phyloP scores from a whole-genome alignment of 1,284 basidiomycete species.

The Boletus smithii region DNA sequence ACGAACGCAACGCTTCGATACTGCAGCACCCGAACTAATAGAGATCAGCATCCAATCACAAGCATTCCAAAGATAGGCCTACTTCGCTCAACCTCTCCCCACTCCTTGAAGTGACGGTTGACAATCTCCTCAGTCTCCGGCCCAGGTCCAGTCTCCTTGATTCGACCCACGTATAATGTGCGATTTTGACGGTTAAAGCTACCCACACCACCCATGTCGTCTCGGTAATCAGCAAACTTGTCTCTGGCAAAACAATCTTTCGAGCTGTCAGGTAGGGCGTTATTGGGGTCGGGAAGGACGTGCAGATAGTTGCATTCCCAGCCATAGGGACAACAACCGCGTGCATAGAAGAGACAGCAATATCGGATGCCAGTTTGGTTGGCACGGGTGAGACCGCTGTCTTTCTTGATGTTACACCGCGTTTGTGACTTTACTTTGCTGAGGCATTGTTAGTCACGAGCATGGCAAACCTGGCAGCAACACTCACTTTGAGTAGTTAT shows the following conservation, averaged over 20 bases:
- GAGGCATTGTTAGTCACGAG: slow-evolving; percentile 8
- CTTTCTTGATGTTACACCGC: slow-evolving; percentile 84
- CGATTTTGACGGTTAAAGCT: slow-evolving; percentile 92
- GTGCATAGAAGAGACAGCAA: slow-evolving; percentile 92
- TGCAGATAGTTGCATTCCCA: slow-evolving; percentile 97
- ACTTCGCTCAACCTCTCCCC: slow-evolving; percentile 95
- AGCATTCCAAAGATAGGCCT: slow-evolving; percentile 35
- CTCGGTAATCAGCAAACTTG: slow-evolving; percentile 95
- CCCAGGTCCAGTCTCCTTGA: slow-evolving; percentile 87
- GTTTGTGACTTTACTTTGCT: slow-evolving; percentile 93
- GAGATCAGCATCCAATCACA: slow-evolving; percentile 8
- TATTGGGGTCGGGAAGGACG: slow-evolving; percentile 70
- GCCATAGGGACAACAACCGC: slow-evolving; percentile 96
- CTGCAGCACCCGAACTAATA: slow-evolving; percentile 82
- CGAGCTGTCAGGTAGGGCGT: slow-evolving; percentile 81
- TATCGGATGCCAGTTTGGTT: slow-evolving; percentile 90
- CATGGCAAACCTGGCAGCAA: neutral
- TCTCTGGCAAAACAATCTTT: slow-evolving; percentile 97
- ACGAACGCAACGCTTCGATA: slow-evolving; percentile 97
- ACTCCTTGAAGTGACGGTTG: slow-evolving; percentile 91
- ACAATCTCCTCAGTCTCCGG: slow-evolving; percentile 89
- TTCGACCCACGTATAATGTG: slow-evolving; percentile 92
- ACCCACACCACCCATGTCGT: slow-evolving; percentile 99
- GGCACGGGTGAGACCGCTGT: slow-evolving; percentile 90
- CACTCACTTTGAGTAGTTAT: slow-evolving; percentile 85